Base-by-base conservation (phyloP, 2,329 filamentous ascomycete species). In the Escovopsis weberi region DNA sequence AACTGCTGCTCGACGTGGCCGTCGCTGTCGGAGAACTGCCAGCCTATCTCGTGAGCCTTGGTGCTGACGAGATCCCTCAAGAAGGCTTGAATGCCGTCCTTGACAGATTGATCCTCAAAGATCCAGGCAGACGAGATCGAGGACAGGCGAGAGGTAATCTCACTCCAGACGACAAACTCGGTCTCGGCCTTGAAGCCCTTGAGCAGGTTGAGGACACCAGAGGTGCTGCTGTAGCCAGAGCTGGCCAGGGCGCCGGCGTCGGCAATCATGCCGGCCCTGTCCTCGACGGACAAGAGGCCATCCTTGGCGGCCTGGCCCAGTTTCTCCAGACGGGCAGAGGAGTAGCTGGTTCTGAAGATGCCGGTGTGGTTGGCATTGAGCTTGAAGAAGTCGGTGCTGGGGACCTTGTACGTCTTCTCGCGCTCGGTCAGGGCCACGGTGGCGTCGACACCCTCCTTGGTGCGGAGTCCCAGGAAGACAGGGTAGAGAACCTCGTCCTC, bases 141-240 rank as follows among this genome's bases (percentile, higher is more conserved):
- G 23, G 75, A 77, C 45, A 95, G 74, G 38, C 87, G 80, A 38
- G 82, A 74, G 40, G 87, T 74, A 45, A 96, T 85, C 61, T 95
- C 88, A 51, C 85, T 87, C 89, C 89, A 96, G 3, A 96, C 89
- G 34, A 95, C 85, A 51, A 87, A 95, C 54, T 94, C 85, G 1
- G 78, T 70, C 65, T 96, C 89, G 2, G 78, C 72, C 55, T 80
- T 76, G 57, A 96, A 91, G 40, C 83, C 80, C 59, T 93, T 84
- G 43, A 96, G 71, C 12, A 96, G 72, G 42, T 82, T 87, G 37
- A 96, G 66, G 41, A 94, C 74, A 11, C 86, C 87, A 12, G 88
- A 94, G 1, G 89, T 94, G 70, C 85, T 93, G 61, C 94, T 85
- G 61, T 94, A 94, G 30, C 89, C 89, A 39, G 88, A 91, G 33